Evolutionary conservation across 2,329 filamentous ascomycete species (phyloP).

Genomic region (Epichloe gansuensis): DNA sequence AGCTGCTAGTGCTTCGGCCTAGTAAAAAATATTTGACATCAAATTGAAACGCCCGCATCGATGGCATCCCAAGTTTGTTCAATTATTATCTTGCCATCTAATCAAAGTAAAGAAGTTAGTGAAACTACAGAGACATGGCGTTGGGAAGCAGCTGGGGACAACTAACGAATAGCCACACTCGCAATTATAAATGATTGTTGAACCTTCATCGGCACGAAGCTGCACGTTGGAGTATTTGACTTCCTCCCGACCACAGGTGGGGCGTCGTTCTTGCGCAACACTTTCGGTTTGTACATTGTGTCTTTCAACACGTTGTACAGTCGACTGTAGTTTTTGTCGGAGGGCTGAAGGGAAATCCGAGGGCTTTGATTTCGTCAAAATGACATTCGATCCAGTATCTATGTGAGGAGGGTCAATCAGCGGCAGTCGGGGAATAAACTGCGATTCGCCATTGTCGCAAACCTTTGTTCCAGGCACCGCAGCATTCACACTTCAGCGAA

Average conservation of each 20-base stretch:
- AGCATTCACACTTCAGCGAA: constrained; percentile 72
- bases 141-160: neutral
- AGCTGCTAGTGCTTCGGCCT: constrained; percentile 30
- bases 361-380: constrained; percentile 74
- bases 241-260: constrained; percentile 68
- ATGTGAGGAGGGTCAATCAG: neutral
- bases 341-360: constrained; percentile 85
- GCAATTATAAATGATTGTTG: constrained; percentile 82
- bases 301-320: constrained; percentile 67
- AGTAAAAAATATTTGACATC: constrained; percentile 12
- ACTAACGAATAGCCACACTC: constrained; percentile 74
- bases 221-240: constrained; percentile 81
- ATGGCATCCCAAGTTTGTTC: constrained; percentile 11
- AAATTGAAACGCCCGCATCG: constrained; percentile 2
- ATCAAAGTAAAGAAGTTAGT: neutral
- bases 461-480: constrained; percentile 78
- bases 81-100: constrained; percentile 51
- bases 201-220: constrained; percentile 88
- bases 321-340: constrained; percentile 71
- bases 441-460: constrained; percentile 4
- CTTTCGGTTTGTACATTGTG: constrained; percentile 68
- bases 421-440: neutral
- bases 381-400: constrained; percentile 67
- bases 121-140: constrained; percentile 4
- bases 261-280: constrained; percentile 55